phyloP scores from a whole-genome alignment of 2,329 filamentous ascomycete species.

The Allantophomopsis cytisporea region DNA sequence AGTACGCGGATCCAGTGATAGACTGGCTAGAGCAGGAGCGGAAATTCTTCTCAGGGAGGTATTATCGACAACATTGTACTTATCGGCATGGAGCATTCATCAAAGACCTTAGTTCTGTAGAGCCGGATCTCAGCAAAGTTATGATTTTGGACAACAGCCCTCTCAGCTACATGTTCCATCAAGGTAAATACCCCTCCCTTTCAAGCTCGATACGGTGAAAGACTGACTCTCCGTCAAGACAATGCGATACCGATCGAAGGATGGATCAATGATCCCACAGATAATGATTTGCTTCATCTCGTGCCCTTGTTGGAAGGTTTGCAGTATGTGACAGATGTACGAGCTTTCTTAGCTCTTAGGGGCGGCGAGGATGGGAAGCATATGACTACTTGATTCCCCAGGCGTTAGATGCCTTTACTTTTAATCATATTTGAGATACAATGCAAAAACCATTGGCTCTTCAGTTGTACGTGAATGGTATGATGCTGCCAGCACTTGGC shows the following conservation, averaged over 20 bases:
- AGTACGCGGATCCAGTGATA: conserved; percentile 97
- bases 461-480: no score
- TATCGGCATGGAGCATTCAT: conserved; percentile 93
- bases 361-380: conserved; percentile 65
- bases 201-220: not conserved
- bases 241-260: conserved; percentile 98
- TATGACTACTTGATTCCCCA: conserved; percentile 4
- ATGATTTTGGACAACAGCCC: conserved; percentile 99
- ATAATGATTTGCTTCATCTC: conserved; percentile 86
- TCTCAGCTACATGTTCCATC: conserved; percentile 95
- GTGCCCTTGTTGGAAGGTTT: conserved; percentile 86
- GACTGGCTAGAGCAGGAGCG: conserved; percentile 96
- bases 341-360: conserved; percentile 76
- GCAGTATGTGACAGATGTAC: conserved; percentile 93
- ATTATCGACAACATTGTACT: conserved; percentile 96
- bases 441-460: no score
- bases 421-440: no score
- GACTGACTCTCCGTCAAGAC: conserved; percentile 37
- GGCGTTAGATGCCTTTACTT: no score
- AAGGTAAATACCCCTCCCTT: conserved; percentile 47
- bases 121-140: conserved; percentile 92
- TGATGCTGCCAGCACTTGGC: no score
- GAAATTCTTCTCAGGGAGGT: conserved; percentile 88
- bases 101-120: conserved; percentile 91
- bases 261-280: conserved; percentile 97